A percentile compares a stretch with the other conserved stretches of the same genome.
Evolutionary conservation across 2,329 filamentous ascomycete species (phyloP).

Genomic region (Colletotrichum kahawae): DNA sequence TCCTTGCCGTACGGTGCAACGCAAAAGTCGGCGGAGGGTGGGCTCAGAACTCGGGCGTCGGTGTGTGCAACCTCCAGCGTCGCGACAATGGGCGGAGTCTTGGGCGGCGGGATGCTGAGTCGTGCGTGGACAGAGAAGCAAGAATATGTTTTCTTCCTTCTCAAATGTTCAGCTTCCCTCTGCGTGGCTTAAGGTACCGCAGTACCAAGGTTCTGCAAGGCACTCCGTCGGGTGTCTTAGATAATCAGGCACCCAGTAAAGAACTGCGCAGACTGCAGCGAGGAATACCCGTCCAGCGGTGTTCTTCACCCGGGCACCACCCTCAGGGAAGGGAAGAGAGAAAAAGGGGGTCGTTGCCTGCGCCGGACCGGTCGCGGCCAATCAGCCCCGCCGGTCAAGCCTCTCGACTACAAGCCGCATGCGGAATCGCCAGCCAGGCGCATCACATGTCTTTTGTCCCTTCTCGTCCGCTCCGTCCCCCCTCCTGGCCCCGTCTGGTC

Average conservation of each 20-base stretch:
- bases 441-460: constrained; percentile 20
- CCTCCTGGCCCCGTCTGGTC: not conserved
- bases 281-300: not conserved
- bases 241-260: not conserved
- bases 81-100: not conserved
- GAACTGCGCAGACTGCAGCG: not conserved
- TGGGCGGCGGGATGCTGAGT: not conserved
- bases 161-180: not conserved
- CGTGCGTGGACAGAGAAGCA: not conserved
- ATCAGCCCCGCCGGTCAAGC: constrained; percentile 13
- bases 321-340: not conserved
- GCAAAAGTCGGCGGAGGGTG: not conserved
- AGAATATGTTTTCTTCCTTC: not conserved
- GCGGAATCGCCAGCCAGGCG: constrained; percentile 3
- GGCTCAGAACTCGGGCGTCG: not conserved
- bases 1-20: not conserved
- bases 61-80: not conserved
- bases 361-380: constrained; percentile 5
- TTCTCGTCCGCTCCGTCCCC: constrained; percentile 2
- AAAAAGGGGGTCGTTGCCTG: not conserved
- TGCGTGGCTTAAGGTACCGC: not conserved
- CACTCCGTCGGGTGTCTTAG: not conserved
- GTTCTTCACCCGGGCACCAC: not conserved
- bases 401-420: constrained; percentile 10
- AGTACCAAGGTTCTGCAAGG: not conserved